phyloP scores from a whole-genome alignment of 495 filamentous ascomycete species.

The Viridothelium virens region DNA sequence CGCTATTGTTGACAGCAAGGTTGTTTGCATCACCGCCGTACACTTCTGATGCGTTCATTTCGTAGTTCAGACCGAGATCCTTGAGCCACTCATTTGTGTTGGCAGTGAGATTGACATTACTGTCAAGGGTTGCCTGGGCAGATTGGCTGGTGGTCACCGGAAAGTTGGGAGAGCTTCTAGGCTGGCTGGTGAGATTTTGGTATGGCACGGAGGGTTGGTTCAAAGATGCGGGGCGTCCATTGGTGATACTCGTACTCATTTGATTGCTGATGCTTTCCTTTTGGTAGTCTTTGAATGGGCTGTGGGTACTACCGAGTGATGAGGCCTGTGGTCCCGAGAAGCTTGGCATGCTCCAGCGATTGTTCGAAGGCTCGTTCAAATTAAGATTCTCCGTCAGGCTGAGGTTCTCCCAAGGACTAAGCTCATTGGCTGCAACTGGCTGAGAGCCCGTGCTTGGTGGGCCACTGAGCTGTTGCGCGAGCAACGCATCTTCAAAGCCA shows the following conservation, averaged over 20 bases:
- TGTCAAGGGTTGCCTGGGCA: not conserved
- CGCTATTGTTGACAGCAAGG: not conserved
- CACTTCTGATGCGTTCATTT: not conserved
- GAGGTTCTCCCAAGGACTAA: not conserved
- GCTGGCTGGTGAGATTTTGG: not conserved
- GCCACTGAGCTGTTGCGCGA: not conserved
- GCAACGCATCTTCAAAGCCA: not conserved
- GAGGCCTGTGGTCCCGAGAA: not conserved
- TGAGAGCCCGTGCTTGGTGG: conserved; percentile 4
- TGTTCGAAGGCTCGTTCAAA: not conserved
- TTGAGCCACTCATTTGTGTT: conserved; percentile 6
- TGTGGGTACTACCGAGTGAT: not conserved
- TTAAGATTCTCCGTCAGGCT: not conserved
- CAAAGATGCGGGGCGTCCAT: not conserved
- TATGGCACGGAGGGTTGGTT: not conserved
- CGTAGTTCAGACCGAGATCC: not conserved
- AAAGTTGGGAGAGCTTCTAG: conserved; percentile 3
- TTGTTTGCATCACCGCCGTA: not conserved
- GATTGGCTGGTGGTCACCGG: not conserved
- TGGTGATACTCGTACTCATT: not conserved
- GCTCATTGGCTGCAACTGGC: not conserved
- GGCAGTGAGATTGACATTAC: not conserved
- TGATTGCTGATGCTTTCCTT: not conserved
- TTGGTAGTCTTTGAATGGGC: not conserved
- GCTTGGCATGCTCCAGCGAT: conserved; percentile 11